Base-by-base conservation (phyloP, 2,329 filamentous ascomycete genomes). In the Neoscytalidium dimidiatum region DNA sequence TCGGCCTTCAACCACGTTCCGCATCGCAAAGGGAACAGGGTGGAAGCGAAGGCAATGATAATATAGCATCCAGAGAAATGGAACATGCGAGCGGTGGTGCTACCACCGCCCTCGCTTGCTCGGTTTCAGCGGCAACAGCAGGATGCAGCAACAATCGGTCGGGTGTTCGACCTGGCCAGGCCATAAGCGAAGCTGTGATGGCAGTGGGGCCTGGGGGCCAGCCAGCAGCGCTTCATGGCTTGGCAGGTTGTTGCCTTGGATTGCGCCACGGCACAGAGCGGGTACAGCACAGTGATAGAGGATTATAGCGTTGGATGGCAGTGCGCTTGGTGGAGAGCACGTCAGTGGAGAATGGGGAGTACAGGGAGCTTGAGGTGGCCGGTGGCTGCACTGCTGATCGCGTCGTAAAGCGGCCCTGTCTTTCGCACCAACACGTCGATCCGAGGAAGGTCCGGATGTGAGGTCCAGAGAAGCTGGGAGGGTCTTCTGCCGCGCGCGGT, bases 131-230 rank as follows among this genome's bases (percentile, higher is more conserved):
- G 49, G 33, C 33, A n/a, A 41, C 28, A 51, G 26, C 46, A 29
- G 19, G 31, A 11, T 41, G 48, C 1, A 3, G 26, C 13, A n/a
- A n/a, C n/a, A n/a, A n/a, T 4, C 8, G 49, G 11, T 52, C 19
- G 26, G 31, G 48, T 31, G 49, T 35, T 28, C 33, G 49, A 28
- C 49, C 49, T 5, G 49, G 19, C 29, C 29, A n/a, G 19, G 49
- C 19, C 33, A 26, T 38, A 28, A 19, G 33, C 51, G 31, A 41
- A 23, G 33, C 13, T n/a, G 51, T 33, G n/a, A 28, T 13, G 5
- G 6, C 21, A 23, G 53, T 57, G 53, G 53, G 53, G 35, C 53
- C 23, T 43, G 53, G 52, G 52, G 52, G 52, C 52, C 33, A 17
- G 26, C 11, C 21, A 26, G 33, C 33, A 56, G 31, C 11, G 19